phyloP scores from a whole-genome alignment of 1,284 basidiomycete genomes.

The Xerocomus cyaneibrunnescens region DNA sequence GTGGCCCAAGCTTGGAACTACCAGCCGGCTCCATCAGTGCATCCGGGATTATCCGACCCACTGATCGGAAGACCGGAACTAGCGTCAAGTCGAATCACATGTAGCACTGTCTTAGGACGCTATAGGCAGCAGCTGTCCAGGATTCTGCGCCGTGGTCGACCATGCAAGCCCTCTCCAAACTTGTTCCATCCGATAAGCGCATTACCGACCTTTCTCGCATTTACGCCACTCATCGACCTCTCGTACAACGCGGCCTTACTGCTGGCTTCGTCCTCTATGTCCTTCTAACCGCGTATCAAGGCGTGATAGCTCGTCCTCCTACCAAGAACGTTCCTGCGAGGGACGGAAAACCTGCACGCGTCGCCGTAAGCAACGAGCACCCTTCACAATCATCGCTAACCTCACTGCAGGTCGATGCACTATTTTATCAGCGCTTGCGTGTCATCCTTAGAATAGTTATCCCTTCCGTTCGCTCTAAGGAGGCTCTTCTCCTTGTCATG shows the following conservation, averaged over 20 bases:
- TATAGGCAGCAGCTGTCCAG: background rate
- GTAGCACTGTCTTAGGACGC: background rate
- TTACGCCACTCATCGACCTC: conserved; percentile 65
- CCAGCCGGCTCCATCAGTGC: too few species aligned
- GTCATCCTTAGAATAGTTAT: conserved; percentile 87
- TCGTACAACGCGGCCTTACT: conserved; percentile 69
- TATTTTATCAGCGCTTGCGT: conserved; percentile 84
- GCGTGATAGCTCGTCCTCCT: conserved; percentile 45
- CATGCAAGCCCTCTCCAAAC: conserved; percentile 25
- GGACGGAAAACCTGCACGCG: conserved; percentile 49
- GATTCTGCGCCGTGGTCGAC: background rate
- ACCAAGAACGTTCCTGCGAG: conserved; percentile 32
- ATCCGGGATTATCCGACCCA: background rate
- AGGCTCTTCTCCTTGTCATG: conserved; percentile 82
- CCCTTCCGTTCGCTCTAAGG: conserved; percentile 81
- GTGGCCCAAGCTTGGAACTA: too few species aligned
- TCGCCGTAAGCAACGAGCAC: conserved; percentile 61
- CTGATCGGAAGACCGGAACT: background rate
- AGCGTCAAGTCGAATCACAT: conserved; percentile 10
- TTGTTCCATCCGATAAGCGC: conserved; percentile 15
- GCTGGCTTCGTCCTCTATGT: conserved; percentile 63
- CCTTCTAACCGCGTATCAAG: conserved; percentile 55
- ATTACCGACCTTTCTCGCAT: conserved; percentile 45
- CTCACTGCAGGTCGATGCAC: conserved; percentile 72
- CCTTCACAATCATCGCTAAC: background rate